Evolutionary conservation across 2,329 filamentous ascomycete genomes (phyloP), one percentile per base, ranked within the genome.

Genomic region (Teratosphaeria zuluensis): DNA sequence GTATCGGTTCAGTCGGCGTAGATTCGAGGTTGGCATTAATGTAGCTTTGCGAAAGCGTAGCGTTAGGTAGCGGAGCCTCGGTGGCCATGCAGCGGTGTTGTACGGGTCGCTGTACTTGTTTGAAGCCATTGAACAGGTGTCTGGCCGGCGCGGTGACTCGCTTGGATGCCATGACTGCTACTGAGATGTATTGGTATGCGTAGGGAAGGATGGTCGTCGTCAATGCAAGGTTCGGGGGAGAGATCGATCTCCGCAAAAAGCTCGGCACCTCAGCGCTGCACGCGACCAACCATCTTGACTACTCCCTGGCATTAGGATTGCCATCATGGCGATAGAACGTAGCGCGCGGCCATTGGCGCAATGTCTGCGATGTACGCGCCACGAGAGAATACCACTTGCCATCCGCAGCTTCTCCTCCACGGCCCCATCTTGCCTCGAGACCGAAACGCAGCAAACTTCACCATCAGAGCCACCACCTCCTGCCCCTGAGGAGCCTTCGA

Each of bases 1-100:
- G 51, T 38, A 64, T 61, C 16, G 63, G 58, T 35, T 62, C 54
- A 46, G 58, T 62, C 4, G 66, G 68, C 51, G 70, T 64, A 57
- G 74, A 70, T 56, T 67, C 59, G 35, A 70, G 65, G 65, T 69
- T 63, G 69, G 69, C 56, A 74, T 76, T 61, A 66, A 64, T 62
- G 70, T 75, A 61, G 24, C 28, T 35, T 21, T 53, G 64, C 60
- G 33, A 11, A 12, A 38, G 46, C 6, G 12, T 53, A 8, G 55
- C 12, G 30, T 51, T 57, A 46, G 55, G 24, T 30, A 76, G 68
- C 6, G 77, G 69, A 9, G 76, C 71, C 59, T 80, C 79, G 56
- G 84, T 83, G 42, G 83, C 82, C 77, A 84, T 82, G 63, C 81
- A 78, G 59, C 82, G 76, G 14, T 58, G 62, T 57, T 63, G 65